Evolutionary conservation across 345 rosid species (phyloP), one percentile per base, ranked within the genome.

Genomic region (Linum usitatissimum): DNA sequence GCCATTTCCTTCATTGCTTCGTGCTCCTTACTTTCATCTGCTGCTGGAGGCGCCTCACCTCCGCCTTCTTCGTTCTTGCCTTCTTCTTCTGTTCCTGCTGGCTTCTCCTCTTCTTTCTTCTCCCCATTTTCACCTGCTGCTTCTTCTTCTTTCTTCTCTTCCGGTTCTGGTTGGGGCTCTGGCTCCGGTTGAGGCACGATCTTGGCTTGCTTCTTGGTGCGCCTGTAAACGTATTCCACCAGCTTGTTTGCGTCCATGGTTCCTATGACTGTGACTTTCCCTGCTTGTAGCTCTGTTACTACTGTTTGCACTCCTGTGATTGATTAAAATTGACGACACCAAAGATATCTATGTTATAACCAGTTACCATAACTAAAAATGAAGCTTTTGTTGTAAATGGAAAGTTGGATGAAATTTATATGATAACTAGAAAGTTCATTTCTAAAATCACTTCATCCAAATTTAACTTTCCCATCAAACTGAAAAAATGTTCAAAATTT

Each of bases 231-330:
- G 59, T 93, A 93, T 15, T 86, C 97, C 23, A 83, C 99, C 6
- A 87, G 85, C 72, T 82, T 84, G 71, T 80, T 76, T 6, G 83
- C 84, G 49, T 86, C 95, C 92, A 93, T 90, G 10, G 96, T 93
- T 9, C 99, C 99, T 0, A 90, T 87, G 23, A 93, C 97, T 4
- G 73, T 83, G 28, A 86, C 97, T 76, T 86, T 93, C 57, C 85
- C 84, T 12, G 82, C 74, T 34, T 79, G 75, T 38, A 84, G 68
- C 65, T 93, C 97, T 5, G 99, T 82, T 56, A 14, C 78, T 1
- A 80, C 90, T 20, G 87, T 79, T 82, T 84, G 92, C 48, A 93
- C 96, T 38, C 96, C 99, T 93, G 71, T 14, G 56, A 23, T 18
- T 40, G 3, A 34, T 31, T 31, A n/a, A n/a, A 3, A 31, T 31